Percentiles rank a stretch among this genome's conserved stretches.
phyloP scores from a whole-genome alignment of 176 grass and related monocot genomes.

The Musa schizocarpa region DNA sequence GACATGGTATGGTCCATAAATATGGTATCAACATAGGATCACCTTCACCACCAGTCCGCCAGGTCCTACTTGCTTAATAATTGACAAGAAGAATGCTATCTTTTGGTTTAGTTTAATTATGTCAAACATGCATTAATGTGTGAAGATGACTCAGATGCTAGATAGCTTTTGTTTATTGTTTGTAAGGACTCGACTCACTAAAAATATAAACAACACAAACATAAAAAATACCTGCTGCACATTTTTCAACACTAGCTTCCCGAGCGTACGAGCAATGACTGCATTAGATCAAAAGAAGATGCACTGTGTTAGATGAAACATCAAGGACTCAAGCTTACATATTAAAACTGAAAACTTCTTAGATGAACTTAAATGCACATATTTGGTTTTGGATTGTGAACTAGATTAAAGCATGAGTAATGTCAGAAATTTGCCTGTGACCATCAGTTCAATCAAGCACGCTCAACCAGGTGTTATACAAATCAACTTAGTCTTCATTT shows the following conservation, averaged over 20 bases:
- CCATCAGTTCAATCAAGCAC: no score
- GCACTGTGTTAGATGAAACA: background rate
- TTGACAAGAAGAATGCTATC: no score
- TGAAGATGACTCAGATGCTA: background rate
- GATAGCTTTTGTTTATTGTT: background rate
- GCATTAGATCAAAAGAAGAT: conserved; percentile 21
- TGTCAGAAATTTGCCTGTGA: background rate
- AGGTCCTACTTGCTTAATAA: no score
- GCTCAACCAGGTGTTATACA: no score
- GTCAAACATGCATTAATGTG: background rate
- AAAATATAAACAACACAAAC: background rate
- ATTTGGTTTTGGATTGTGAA: background rate
- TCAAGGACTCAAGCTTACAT: background rate
- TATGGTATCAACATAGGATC: no score
- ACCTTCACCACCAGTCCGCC: no score
- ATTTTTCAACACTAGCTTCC: conserved; percentile 86
- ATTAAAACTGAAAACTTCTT: background rate
- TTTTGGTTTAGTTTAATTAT: background rate
- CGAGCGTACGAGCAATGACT: conserved; percentile 58
- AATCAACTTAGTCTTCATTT: background rate
- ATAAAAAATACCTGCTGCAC: conserved; percentile 47
- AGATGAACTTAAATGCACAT: background rate
- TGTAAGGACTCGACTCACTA: background rate
- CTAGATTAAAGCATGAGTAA: background rate
- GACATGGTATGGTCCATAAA: no score